Percentiles rank a stretch among this genome's conserved stretches.
phyloP scores from a whole-genome alignment of 2,329 filamentous ascomycete species.

The Gyromitra esculenta region DNA sequence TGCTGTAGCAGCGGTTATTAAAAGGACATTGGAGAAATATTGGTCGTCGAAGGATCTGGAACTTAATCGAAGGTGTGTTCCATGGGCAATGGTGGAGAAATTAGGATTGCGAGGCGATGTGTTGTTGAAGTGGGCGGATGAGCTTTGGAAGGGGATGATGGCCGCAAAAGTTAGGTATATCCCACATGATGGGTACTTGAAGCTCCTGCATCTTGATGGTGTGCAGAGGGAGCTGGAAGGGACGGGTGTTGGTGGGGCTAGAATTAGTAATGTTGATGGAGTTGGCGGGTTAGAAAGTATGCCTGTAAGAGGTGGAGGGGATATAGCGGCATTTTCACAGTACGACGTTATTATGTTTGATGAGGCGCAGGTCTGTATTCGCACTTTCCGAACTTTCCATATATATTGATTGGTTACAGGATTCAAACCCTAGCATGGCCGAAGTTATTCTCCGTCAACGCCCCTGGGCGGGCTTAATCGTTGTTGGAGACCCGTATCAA shows the following conservation, averaged over 20 bases:
- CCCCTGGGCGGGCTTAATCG: conserved; percentile 49
- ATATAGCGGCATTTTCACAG: conserved; percentile 51
- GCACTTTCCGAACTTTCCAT: not conserved
- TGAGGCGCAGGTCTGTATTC: conserved; percentile 51
- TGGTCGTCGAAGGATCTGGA: conserved; percentile 40
- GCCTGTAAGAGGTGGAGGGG: conserved; percentile 37
- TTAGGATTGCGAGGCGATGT: conserved; percentile 50
- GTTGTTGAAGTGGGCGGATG: conserved; percentile 49
- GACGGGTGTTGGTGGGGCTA: conserved; percentile 18
- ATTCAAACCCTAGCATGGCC: conserved; percentile 55
- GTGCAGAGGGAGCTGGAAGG: not conserved
- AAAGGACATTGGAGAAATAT: conserved; percentile 37
- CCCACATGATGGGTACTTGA: conserved; percentile 56
- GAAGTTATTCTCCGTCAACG: conserved; percentile 55
- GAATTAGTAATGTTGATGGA: not conserved
- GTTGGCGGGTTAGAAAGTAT: not conserved
- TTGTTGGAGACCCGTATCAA: conserved; percentile 57
- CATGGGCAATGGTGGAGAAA: conserved; percentile 7
- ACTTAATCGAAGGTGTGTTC: conserved; percentile 20
- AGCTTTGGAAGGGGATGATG: conserved; percentile 53
- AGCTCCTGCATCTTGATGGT: conserved; percentile 53
- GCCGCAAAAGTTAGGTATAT: conserved; percentile 48
- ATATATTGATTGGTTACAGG: conserved; percentile 36
- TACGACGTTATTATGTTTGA: conserved; percentile 57
- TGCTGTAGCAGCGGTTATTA: conserved; percentile 32